Evolutionary conservation across 2,329 filamentous ascomycete genomes (phyloP), one percentile per base, ranked within the genome.

Genomic region (Fusarium longipes): DNA sequence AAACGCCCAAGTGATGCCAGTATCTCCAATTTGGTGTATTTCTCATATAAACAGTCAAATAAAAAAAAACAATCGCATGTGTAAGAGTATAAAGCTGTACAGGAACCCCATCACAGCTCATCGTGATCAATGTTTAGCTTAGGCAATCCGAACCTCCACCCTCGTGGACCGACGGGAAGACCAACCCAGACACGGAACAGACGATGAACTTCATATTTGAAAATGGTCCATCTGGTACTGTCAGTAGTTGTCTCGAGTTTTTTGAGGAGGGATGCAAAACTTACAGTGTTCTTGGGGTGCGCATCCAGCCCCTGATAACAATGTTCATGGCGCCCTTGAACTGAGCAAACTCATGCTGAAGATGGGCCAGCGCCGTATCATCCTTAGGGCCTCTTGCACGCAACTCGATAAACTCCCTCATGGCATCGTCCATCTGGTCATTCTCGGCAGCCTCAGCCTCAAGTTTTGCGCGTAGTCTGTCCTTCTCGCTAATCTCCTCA

Each of bases 271-370:
- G 7, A 9, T 4, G 32, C 18, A 20, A 20, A 61, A 88, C 92
- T 88, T 85, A 96, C 91, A 91, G 57, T 64, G 85, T 85, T 43
- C 79, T 82, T 0, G 94, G 94, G 45, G 93, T 82, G 22, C 83
- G 80, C 8, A 89, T 54, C 92, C 93, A 99, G 61, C 87, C 86
- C 67, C 77, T 83, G 10, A 96, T 24, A 3, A 98, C 88, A 70
- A 89, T 87, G 70, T 86, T 84, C 45, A 87, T 82, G 1, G 89
- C 89, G 58, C 83, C 82, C 73, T 83, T 86, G 14, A 97, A 84
- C 17, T 88, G 79, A 7, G 80, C 77, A 29, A 90, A 77, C 78
- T 98, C 95, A 1, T 84, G 78, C 68, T 82, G 81, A 64, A 95
- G 82, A 8, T 83, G 79, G 22, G 93, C 89, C 45, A 77, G 75